Evolutionary conservation across 495 filamentous ascomycete genomes (phyloP), one percentile per base, ranked within the genome.

Genomic region (Xylaria scruposa): DNA sequence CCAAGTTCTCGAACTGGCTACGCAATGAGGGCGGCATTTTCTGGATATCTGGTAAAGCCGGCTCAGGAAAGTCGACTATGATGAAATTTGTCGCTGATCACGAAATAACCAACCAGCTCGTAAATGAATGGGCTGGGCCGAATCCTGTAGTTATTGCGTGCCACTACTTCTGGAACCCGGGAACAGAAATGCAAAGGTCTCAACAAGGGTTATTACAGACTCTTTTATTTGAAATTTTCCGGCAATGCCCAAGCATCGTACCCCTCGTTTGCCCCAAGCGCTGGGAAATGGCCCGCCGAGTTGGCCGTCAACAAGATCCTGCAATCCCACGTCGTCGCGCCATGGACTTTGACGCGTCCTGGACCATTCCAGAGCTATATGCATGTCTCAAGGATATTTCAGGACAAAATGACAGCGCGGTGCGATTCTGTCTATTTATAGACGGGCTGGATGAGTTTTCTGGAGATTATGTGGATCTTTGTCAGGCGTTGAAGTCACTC

Each of bases 61-160:
- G 54, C 17, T 59, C 54, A 36, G 54, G 54, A 31, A 59, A 59
- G 31, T 59, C 54, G n/a, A 59, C 54, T 3, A 19, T 59, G 17
- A 59, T 59, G 54, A 59, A 59, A 15, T 59, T 59, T n/a, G 36
- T 59, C 29, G 29, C 54, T 4, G 54, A 36, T 36, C 29, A 36
- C 54, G 6, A 36, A 7, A 31, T n/a, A 1, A 59, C 6, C 26
- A 6, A 10, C 13, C 6, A 31, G 4, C n/a, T 36, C 31, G 26
- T 17, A n/a, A 19, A 17, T 33, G 8, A 59, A 59, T 59, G 54
- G 54, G 54, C 54, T 17, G 31, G 29, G 29, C 54, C 29, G 8
- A 36, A 36, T 4, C 54, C 26, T 7, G 29, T 59, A 6, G 6
- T 59, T n/a, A 31, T 59, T 36, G 29, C 54, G 3, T 31, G 54